These are phyloP conservation scores for Zygnema circumcarinatum DNA, from an alignment of 139 green algal species.

Conservation along the genomic window DNA sequence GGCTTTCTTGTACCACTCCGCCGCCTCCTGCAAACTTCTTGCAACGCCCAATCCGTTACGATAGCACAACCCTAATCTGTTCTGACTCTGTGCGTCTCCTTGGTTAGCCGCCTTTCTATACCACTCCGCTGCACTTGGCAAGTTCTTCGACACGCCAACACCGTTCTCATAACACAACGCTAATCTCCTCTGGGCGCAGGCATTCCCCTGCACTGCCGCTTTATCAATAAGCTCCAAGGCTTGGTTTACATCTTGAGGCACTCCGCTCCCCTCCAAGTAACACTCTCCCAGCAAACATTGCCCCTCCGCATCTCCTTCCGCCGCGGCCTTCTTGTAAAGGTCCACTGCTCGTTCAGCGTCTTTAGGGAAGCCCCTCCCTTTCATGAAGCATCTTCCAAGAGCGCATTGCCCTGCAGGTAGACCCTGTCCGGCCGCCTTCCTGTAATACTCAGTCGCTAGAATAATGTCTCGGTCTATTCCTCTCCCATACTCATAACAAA, in stretches of 20 bases:
- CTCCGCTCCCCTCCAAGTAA: constrained; percentile 40
- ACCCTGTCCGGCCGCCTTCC: constrained; percentile 44
- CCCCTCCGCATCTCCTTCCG: constrained; percentile 17
- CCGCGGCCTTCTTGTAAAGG: constrained; percentile 11
- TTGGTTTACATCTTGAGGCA: constrained; percentile 55
- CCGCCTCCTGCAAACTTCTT: constrained; percentile 17
- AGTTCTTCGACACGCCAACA: constrained; percentile 33
- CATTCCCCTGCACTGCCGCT: constrained; percentile 53
- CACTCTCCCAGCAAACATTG: constrained; percentile 26
- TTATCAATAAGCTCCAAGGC: constrained; percentile 54
- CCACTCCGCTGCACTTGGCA: constrained; percentile 8
- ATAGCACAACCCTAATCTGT: neutral
- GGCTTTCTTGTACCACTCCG: constrained; percentile 23
- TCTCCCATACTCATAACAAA: constrained; percentile 46
- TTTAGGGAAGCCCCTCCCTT: constrained; percentile 9
- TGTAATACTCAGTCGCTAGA: neutral
- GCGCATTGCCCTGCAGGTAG: constrained; percentile 40
- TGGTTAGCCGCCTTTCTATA: neutral
- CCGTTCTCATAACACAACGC: constrained; percentile 30
- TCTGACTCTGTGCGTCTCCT: neutral
- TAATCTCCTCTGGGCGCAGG: constrained; percentile 41
- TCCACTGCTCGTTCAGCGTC: constrained; percentile 7
- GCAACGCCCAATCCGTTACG: constrained; percentile 31
- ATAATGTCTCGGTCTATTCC: constrained; percentile 27
- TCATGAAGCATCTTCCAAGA: constrained; percentile 40